phyloP scores from a whole-genome alignment of 1,284 basidiomycete genomes.

The Ganoderma boninense region DNA sequence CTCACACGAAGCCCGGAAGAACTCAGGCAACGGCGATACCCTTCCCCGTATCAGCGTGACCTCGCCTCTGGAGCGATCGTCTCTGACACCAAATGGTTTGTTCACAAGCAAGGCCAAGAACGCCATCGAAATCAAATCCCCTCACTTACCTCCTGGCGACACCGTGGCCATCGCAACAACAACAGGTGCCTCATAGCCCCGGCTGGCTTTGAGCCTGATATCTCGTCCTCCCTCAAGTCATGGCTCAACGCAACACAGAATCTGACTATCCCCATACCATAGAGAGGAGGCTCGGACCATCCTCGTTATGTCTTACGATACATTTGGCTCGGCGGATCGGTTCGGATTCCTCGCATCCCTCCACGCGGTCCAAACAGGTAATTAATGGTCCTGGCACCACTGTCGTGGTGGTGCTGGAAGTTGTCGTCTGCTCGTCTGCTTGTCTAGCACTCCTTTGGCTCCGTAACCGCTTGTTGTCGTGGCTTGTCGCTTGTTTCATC shows the following conservation, averaged over 20 bases:
- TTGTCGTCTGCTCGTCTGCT: constrained; percentile 19
- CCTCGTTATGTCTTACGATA: constrained; percentile 29
- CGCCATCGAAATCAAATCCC: constrained; percentile 61
- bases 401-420: background rate
- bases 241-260: constrained; percentile 1
- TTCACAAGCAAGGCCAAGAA: constrained; percentile 53
- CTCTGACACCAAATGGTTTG: constrained; percentile 37
- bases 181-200: constrained; percentile 56
- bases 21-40: constrained; percentile 34
- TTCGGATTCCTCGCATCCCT: constrained; percentile 27
- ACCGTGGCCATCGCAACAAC: constrained; percentile 65
- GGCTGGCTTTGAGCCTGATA: background rate
- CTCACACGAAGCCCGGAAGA: constrained; percentile 32
- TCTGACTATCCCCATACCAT: constrained; percentile 13
- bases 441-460: constrained; percentile 28
- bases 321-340: constrained; percentile 22
- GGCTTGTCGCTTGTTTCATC: constrained; percentile 5
- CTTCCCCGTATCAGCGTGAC: constrained; percentile 22
- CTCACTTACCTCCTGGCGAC: constrained; percentile 71
- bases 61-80: constrained; percentile 24
- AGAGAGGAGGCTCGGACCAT: constrained; percentile 19
- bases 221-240: constrained; percentile 9
- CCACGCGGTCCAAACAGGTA: constrained; percentile 29
- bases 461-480: constrained; percentile 18
- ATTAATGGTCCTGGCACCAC: constrained; percentile 18